Evolutionary conservation across 768 basidiomycete genomes (phyloP).

Genomic region (Trametes meyenii): DNA sequence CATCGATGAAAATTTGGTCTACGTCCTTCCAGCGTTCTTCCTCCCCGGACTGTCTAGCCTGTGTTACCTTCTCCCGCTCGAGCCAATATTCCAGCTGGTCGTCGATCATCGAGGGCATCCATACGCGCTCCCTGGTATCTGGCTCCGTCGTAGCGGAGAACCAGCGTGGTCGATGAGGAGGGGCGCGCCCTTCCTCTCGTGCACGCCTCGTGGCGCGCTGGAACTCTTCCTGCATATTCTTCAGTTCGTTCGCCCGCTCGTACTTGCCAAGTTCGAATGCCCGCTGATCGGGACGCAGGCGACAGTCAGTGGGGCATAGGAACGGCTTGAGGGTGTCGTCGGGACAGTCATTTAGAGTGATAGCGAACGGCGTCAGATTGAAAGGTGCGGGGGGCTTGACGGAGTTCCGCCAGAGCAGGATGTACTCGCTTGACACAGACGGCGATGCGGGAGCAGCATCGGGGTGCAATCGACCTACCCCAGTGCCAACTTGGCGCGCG

Average conservation of each 20-base stretch:
- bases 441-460: slow-evolving; percentile 59
- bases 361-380: slow-evolving; percentile 93
- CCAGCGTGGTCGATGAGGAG: slow-evolving; percentile 86
- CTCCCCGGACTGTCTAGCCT: slow-evolving; percentile 35
- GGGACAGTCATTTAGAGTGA: slow-evolving; percentile 90
- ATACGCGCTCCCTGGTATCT: slow-evolving; percentile 89
- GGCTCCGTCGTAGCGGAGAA: slow-evolving; percentile 80
- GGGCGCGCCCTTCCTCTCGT: slow-evolving; percentile 72
- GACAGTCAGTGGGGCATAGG: slow-evolving; percentile 89
- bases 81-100: slow-evolving; percentile 79
- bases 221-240: slow-evolving; percentile 79
- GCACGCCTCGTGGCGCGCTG: slow-evolving; percentile 72
- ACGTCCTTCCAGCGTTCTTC: slow-evolving; percentile 65
- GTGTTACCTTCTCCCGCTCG: slow-evolving; percentile 71
- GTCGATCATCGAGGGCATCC: slow-evolving; percentile 64
- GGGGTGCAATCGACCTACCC: slow-evolving; percentile 63
- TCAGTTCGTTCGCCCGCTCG: slow-evolving; percentile 80
- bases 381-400: slow-evolving; percentile 83
- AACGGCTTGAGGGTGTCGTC: slow-evolving; percentile 66
- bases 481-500: slow-evolving; percentile 69
- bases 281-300: slow-evolving; percentile 89
- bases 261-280: slow-evolving; percentile 92
- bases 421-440: slow-evolving; percentile 64
- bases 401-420: slow-evolving; percentile 92
- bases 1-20: slow-evolving; percentile 81